Evolutionary conservation across 345 rosid genomes (phyloP).

Genomic region (Eutrema heterophyllum): DNA sequence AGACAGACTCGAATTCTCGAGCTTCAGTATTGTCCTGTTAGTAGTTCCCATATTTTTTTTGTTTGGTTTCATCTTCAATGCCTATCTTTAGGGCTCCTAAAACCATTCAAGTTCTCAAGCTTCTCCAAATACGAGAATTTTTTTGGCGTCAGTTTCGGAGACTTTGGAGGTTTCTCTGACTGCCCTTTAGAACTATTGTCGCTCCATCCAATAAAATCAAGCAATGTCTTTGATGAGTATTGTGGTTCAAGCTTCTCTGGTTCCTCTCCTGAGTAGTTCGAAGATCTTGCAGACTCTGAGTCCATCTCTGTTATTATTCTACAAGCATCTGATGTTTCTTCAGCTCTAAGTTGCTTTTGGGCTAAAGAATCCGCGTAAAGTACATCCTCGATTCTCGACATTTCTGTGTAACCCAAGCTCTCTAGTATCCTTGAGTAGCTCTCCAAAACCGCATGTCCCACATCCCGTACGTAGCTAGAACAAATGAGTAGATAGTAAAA

Average conservation of each 20-base stretch:
- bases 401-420: conserved; percentile 61
- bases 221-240: conserved; percentile 42
- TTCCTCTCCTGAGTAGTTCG: conserved; percentile 18
- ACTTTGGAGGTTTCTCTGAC: conserved; percentile 29
- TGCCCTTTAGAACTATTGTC: conserved; percentile 8
- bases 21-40: background rate
- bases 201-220: conserved; percentile 70
- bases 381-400: conserved; percentile 83
- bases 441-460: conserved; percentile 79
- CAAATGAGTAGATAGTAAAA: conserved; percentile 27
- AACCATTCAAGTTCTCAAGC: conserved; percentile 54
- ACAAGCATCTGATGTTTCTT: conserved; percentile 14
- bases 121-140: conserved; percentile 32
- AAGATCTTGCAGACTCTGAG: background rate
- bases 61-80: conserved; percentile 21
- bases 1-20: background rate
- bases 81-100: conserved; percentile 61
- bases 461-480: conserved; percentile 49
- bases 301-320: conserved; percentile 11
- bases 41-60: background rate
- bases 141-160: conserved; percentile 25
- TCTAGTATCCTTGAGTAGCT: conserved; percentile 88
- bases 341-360: conserved; percentile 16
- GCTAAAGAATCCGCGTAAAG: conserved; percentile 49
- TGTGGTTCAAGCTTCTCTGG: conserved; percentile 36